A percentile compares a stretch with the other conserved stretches of the same genome.
These are phyloP conservation scores for Anacardium occidentale DNA, from an alignment of 345 rosid genomes.

Conservation along the genomic window DNA sequence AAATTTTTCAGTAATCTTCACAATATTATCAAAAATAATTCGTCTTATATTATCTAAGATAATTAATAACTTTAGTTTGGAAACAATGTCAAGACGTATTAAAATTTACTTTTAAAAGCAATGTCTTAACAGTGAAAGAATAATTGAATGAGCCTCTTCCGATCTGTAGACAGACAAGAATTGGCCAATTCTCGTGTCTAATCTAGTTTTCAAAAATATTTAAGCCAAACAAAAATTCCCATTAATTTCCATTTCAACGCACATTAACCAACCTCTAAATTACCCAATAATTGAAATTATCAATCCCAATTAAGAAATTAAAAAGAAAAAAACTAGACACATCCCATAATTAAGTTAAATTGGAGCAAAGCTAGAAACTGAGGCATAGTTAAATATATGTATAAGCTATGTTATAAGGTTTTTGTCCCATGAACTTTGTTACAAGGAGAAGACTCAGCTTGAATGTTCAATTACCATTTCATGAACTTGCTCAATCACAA, in stretches of 20 bases:
- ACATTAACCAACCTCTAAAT: conserved; percentile 20
- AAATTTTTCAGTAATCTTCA: no score
- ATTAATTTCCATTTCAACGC: background rate
- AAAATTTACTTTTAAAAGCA: background rate
- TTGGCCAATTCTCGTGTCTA: no score
- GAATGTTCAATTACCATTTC: background rate
- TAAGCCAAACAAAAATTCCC: conserved; percentile 10
- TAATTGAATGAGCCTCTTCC: no score
- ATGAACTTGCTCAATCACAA: conserved; percentile 43
- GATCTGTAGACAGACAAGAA: no score
- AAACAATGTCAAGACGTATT: background rate
- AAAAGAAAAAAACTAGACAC: conserved; percentile 1
- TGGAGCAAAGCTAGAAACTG: conserved; percentile 7
- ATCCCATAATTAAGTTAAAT: conserved; percentile 4
- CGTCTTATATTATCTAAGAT: no score
- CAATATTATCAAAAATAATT: no score
- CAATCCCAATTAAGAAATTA: conserved; percentile 8
- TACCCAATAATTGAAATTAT: conserved; percentile 16
- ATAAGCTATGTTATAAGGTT: conserved; percentile 16
- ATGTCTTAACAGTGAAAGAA: no score
- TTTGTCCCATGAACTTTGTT: conserved; percentile 8
- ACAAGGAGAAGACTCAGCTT: conserved; percentile 16
- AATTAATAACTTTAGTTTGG: background rate
- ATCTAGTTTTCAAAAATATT: no score
- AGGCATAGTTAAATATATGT: background rate